Base-by-base conservation (phyloP, 1,284 basidiomycete genomes). In the Athelia psychrophila region DNA sequence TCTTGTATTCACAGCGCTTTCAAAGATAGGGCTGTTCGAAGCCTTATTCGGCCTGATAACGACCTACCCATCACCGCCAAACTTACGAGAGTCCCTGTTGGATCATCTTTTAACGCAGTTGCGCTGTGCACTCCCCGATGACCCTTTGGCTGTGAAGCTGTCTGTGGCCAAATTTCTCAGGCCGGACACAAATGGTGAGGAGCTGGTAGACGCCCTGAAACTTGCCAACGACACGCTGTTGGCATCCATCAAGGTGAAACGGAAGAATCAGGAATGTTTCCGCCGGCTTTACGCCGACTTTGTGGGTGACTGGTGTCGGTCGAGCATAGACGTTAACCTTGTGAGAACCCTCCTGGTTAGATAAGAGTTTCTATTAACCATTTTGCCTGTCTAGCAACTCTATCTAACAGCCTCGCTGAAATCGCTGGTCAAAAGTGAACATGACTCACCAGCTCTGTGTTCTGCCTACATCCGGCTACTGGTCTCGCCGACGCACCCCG, bases 151-250 rank as follows among this genome's bases (percentile, higher is more conserved):
- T 5, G 73, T 84, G 48, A 74, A 71, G 54, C 62, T 89, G 54
- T 70, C 75, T 32, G 83, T 83, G 3, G 75, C 73, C 33, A 73
- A 80, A 44, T 63, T 65, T 49, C 65, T 84, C 38, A 60, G 61
- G 10, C 60, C 67, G 50, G 72, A 68, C 52, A 64, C 69, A 54
- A 64, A 71, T 19, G 75, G 73, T 6, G 74, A 73, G 58, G 74
- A 64, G 5, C 64, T 88, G 12, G 76, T 88, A 13, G 81, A 86
- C 18, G 79, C 71, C 15, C 64, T 90, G 32, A 72, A 72, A 55
- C 59, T 54, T 10, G 84, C 86, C 8, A 88, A 86, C 59, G 83
- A 86, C 56, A 76, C 73, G 54, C 70, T 88, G 52, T 49, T 72
- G 13, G 58, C 54, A 20, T 66, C 67, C 23, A 65, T 74, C 44